phyloP scores from a whole-genome alignment of 768 basidiomycete species.

The Tylopilus felleus region DNA sequence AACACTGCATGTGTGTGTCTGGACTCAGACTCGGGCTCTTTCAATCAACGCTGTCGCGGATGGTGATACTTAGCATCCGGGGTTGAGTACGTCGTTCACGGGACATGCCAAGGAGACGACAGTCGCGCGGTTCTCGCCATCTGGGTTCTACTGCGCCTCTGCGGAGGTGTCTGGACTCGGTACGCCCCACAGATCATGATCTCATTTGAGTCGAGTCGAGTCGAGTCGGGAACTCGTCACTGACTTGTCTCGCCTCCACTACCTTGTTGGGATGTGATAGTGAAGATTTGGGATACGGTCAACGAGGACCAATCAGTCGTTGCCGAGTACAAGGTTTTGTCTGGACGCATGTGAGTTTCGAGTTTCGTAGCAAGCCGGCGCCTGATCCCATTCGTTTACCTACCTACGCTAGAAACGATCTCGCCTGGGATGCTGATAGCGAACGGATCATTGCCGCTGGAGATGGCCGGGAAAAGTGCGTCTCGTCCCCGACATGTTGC shows the following conservation, averaged over 20 bases:
- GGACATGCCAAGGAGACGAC: slow-evolving; percentile 84
- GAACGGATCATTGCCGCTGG: slow-evolving; percentile 95
- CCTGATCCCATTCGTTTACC: background rate
- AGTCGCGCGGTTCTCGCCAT: slow-evolving; percentile 88
- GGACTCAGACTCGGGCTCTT: background rate
- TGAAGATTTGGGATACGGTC: slow-evolving; percentile 90
- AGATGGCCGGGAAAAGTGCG: slow-evolving; percentile 83
- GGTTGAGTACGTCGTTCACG: slow-evolving; percentile 60
- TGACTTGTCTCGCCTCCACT: background rate
- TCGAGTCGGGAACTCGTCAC: background rate
- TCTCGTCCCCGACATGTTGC: background rate
- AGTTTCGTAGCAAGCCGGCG: background rate
- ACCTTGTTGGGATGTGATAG: slow-evolving; percentile 34
- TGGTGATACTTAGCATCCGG: slow-evolving; percentile 53
- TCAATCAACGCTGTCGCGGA: background rate
- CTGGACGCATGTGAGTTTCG: slow-evolving; percentile 62
- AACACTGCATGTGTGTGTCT: background rate
- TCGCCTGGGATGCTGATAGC: slow-evolving; percentile 95
- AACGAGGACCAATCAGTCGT: slow-evolving; percentile 83
- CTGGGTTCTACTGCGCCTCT: slow-evolving; percentile 94
- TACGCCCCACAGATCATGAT: slow-evolving; percentile 29
- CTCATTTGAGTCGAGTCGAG: background rate
- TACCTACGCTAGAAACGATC: slow-evolving; percentile 66
- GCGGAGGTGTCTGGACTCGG: slow-evolving; percentile 81
- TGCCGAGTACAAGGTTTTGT: slow-evolving; percentile 72